Evolutionary conservation across 1,284 basidiomycete species (phyloP).

Genomic region (Pseudozyma flocculosa): DNA sequence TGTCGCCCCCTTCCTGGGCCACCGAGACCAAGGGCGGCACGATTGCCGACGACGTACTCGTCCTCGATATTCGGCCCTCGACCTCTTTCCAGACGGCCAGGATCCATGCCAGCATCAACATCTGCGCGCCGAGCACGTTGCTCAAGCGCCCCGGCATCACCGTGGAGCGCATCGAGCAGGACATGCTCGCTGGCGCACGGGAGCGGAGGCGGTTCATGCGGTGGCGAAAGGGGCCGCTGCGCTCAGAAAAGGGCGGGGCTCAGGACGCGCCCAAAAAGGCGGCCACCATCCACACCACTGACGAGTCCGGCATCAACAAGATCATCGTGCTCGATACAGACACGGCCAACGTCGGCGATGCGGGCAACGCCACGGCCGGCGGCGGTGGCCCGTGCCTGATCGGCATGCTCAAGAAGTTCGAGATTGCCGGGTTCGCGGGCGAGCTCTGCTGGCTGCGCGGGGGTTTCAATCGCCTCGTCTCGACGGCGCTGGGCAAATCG

Average conservation of each 20-base stretch:
- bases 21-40: neutral
- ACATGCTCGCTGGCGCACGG: slow-evolving; percentile 42
- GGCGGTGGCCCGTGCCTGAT: slow-evolving; percentile 52
- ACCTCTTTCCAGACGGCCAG: slow-evolving; percentile 45
- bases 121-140: slow-evolving; percentile 89
- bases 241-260: neutral
- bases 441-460: slow-evolving; percentile 54
- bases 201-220: slow-evolving; percentile 37
- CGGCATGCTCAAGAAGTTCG: slow-evolving; percentile 55
- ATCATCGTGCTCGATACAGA: slow-evolving; percentile 55
- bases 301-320: slow-evolving; percentile 30
- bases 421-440: slow-evolving; percentile 45
- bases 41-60: slow-evolving; percentile 26
- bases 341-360: slow-evolving; percentile 33
- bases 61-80: slow-evolving; percentile 86
- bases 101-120: slow-evolving; percentile 68
- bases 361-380: slow-evolving; percentile 48
- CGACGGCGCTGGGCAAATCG: slow-evolving; percentile 15
- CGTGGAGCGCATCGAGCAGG: slow-evolving; percentile 49
- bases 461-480: slow-evolving; percentile 46
- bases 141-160: slow-evolving; percentile 62
- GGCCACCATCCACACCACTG: slow-evolving; percentile 19
- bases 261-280: slow-evolving; percentile 8
- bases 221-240: slow-evolving; percentile 36
- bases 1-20: slow-evolving; percentile 12